phyloP scores from a whole-genome alignment of 2,329 filamentous ascomycete genomes.

The Xylaria sp. region DNA sequence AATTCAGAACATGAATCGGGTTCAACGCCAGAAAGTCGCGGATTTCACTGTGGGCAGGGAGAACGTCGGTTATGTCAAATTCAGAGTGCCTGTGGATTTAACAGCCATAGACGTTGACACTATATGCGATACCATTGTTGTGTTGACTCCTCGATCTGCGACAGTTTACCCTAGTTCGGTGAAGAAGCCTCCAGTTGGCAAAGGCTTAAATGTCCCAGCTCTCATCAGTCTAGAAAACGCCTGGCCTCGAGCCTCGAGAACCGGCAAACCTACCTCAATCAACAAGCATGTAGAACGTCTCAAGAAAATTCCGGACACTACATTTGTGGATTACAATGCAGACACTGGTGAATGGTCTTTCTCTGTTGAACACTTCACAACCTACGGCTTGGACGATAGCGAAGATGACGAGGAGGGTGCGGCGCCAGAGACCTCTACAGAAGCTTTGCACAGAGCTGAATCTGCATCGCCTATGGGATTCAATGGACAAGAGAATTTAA shows the following conservation, averaged over 20 bases:
- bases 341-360: conserved; percentile 90
- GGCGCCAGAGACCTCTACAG: conserved; percentile 55
- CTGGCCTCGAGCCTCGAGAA: conserved; percentile 77
- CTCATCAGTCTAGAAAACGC: conserved; percentile 90
- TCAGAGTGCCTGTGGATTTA: conserved; percentile 84
- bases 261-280: conserved; percentile 72
- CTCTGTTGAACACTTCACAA: conserved; percentile 94
- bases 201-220: conserved; percentile 91
- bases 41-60: conserved; percentile 85
- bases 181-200: conserved; percentile 84
- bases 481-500: conserved; percentile 65
- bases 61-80: conserved; percentile 82
- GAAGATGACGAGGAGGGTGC: conserved; percentile 76
- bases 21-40: conserved; percentile 78
- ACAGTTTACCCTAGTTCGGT: conserved; percentile 84
- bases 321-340: conserved; percentile 81
- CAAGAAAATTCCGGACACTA: conserved; percentile 80
- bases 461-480: conserved; percentile 48
- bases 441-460: conserved; percentile 36
- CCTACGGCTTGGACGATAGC: conserved; percentile 86
- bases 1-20: conserved; percentile 80
- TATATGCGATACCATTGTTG: conserved; percentile 80
- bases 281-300: conserved; percentile 86
- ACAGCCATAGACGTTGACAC: conserved; percentile 81
- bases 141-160: conserved; percentile 79